Conservation (phyloP, 148 eudicot species). For the Fagopyrum homotropicum region DNA sequence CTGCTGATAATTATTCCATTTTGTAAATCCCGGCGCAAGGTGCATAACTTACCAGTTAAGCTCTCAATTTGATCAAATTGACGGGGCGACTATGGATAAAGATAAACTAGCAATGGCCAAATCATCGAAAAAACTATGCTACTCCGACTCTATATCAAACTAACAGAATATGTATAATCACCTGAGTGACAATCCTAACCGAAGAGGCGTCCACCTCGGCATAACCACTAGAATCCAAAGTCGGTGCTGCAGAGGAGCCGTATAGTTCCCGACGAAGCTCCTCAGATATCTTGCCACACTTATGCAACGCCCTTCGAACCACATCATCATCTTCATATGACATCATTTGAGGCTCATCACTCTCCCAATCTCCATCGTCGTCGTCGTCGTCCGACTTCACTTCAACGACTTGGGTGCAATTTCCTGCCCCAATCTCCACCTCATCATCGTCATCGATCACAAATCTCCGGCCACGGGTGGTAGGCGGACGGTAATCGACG, state of each 20-base stretch:
- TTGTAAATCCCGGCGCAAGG: background rate
- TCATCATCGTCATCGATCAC: constrained; percentile 27
- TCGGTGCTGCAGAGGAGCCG: constrained; percentile 31
- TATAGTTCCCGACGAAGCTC: constrained; percentile 73
- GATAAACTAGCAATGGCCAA: background rate
- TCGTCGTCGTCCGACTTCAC: constrained; percentile 22
- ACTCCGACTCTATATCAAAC: background rate
- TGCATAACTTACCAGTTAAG: background rate
- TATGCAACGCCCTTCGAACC: constrained; percentile 74
- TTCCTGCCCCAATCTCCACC: constrained; percentile 1
- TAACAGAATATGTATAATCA: constrained; percentile 8
- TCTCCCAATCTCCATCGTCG: constrained; percentile 18
- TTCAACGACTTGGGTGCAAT: constrained; percentile 19
- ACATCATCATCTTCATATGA: constrained; percentile 58
- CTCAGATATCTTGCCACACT: constrained; percentile 73
- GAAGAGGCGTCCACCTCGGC: constrained; percentile 67
- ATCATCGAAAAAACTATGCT: background rate
- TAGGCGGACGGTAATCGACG: constrained; percentile 8
- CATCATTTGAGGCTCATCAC: constrained; percentile 23
- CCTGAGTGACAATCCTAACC: constrained; percentile 84
- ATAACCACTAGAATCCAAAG: constrained; percentile 39
- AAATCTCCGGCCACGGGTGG: constrained; percentile 27
- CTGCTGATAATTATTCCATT: background rate
- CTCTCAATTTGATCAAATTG: background rate
- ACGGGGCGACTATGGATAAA: background rate